Base-by-base conservation (phyloP, 495 filamentous ascomycete genomes). In the Talaromyces adpressus region DNA sequence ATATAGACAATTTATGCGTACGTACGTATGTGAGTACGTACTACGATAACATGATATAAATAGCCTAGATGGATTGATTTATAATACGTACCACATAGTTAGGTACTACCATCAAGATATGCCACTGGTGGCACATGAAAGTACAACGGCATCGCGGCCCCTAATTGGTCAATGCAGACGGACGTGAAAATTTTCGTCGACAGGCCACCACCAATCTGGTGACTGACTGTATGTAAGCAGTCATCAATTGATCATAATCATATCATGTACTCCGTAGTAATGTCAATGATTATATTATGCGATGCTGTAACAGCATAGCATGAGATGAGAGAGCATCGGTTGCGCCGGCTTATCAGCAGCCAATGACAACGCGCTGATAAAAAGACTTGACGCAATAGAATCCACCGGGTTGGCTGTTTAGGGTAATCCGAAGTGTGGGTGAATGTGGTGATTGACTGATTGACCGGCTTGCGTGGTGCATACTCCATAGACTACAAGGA, bases 371-470 rank as follows among this genome's bases (percentile, higher is more conserved):
- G 18, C 7, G 45, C 45, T 20, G 18, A 56, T 29, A 27, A 20
- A 14, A 27, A 6, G 27, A n/a, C 52, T 56, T 56, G 52, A 56
- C 52, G 52, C 52, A 11, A 56, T 25, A n/a, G 11, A 27, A 36
- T 67, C 8, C 30, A 36, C 29, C 56, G 56, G 56, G 12, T 32
- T 36, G 56, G 11, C 56, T 58, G 29, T 20, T 58, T 58, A 22
- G 3, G 29, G 56, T 12, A 58, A 58, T 34, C 56, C 56, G 56
- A 9, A 3, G 51, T 54, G 1, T 14, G 22, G 49, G 29, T 30
- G 29, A 30, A 9, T 52, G 8, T 23, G 14, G 36, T 9, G 36
- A 12, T 11, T 36, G 32, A 12, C 11, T 9, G 36, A 12, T 11
- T 36, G 32, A 12, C 11, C 36, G n/a, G 36, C 36, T 41, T 41